Conservation (phyloP, 139 green algal genomes). For the Chara braunii region DNA sequence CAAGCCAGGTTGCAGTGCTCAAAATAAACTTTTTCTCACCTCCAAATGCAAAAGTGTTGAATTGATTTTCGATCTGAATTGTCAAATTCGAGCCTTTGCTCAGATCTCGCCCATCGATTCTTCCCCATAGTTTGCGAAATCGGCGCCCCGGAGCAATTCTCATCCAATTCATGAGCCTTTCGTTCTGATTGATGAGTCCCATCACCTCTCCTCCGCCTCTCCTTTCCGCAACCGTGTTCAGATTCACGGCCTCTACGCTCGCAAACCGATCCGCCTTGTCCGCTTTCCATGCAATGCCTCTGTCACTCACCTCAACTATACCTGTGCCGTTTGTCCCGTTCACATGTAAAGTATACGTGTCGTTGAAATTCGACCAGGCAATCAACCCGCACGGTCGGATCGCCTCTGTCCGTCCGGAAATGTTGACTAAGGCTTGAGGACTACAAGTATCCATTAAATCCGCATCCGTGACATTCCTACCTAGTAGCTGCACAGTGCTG, state of each 20-base stretch:
- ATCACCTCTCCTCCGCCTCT: no score
- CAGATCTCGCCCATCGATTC: slow-evolving; percentile 52
- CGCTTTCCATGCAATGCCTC: no score
- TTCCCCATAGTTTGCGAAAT: slow-evolving; percentile 65
- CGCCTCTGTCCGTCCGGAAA: no score
- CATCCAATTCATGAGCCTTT: slow-evolving; percentile 97
- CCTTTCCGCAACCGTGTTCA: slow-evolving; percentile 52
- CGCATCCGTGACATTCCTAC: slow-evolving; percentile 14
- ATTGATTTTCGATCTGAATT: slow-evolving; percentile 56
- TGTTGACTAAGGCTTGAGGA: no score
- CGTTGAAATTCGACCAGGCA: slow-evolving; percentile 90
- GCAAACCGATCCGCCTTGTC: slow-evolving; percentile 64
- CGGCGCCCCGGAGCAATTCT: slow-evolving; percentile 54
- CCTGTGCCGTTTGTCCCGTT: no score
- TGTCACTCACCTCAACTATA: no score
- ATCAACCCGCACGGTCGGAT: slow-evolving; percentile 90
- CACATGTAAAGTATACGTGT: slow-evolving; percentile 45
- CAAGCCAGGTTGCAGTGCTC: slow-evolving; percentile 65
- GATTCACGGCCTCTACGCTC: slow-evolving; percentile 52
- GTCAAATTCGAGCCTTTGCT: slow-evolving; percentile 37
- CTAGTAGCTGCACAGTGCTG: slow-evolving; percentile 64
- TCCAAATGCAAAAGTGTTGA: slow-evolving; percentile 63
- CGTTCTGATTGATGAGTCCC: no score
- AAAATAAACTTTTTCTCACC: slow-evolving; percentile 49
- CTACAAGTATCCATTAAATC: no score